A percentile compares a stretch with the other conserved stretches of the same genome.
phyloP scores from a whole-genome alignment of 2,329 filamentous ascomycete genomes.

The Aspergillus ustus region DNA sequence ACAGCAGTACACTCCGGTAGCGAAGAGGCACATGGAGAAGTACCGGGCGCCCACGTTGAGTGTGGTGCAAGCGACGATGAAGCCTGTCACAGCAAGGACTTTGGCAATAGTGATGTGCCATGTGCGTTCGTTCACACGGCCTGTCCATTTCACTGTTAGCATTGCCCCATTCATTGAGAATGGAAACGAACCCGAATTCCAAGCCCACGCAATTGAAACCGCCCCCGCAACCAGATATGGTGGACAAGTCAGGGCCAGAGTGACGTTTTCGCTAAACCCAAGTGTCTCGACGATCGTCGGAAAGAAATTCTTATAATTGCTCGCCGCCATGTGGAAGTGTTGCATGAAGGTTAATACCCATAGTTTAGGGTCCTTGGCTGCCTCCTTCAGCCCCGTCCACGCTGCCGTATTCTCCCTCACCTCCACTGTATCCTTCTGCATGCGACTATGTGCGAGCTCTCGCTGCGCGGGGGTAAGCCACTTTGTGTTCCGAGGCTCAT shows the following conservation, averaged over 20 bases:
- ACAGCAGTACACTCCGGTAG: conserved; percentile 36
- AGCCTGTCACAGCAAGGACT: conserved; percentile 35
- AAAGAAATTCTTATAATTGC: conserved; percentile 52
- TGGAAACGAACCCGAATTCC: conserved; percentile 49
- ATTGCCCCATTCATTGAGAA: background rate
- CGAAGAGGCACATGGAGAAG: conserved; percentile 38
- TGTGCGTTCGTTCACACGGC: conserved; percentile 40
- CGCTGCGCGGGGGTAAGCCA: conserved; percentile 34
- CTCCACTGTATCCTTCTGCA: conserved; percentile 52
- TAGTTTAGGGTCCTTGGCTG: conserved; percentile 37
- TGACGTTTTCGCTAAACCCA: conserved; percentile 52
- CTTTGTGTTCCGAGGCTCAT: conserved; percentile 46
- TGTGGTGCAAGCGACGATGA: conserved; percentile 34
- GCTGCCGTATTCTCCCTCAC: conserved; percentile 46
- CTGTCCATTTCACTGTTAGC: background rate
- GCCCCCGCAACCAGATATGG: conserved; percentile 57
- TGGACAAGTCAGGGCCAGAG: conserved; percentile 52
- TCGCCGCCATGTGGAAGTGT: conserved; percentile 52
- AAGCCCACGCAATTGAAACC: conserved; percentile 54
- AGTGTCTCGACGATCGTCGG: conserved; percentile 52
- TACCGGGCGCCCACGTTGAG: conserved; percentile 37
- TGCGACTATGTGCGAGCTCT: conserved; percentile 49
- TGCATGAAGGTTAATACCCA: conserved; percentile 53
- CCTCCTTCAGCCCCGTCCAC: conserved; percentile 43
- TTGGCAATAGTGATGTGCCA: conserved; percentile 38